Base-by-base conservation (phyloP, 2,329 filamentous ascomycete species). In the Coniosporium tulheliwenetii region DNA sequence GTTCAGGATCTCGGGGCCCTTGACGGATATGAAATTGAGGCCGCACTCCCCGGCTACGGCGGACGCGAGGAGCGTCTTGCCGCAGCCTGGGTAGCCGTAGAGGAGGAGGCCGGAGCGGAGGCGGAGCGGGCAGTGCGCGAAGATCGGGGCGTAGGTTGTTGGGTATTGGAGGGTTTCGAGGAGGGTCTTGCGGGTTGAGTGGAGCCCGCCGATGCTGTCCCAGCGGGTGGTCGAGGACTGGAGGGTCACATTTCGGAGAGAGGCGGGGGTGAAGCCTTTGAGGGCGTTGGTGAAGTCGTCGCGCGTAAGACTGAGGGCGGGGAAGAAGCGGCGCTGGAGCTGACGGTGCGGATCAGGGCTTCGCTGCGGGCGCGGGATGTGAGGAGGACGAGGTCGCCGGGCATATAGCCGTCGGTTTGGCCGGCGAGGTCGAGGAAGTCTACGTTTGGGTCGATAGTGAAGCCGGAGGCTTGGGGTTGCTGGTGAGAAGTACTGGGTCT, bases 1-100 rank as follows among this genome's bases (percentile, higher is more conserved):
- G 69, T 98, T 98, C 41, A 98, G 65, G 44, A 98, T 96, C 60
- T 98, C 93, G 0, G 91, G 91, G 0, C 91, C 91, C 64, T 98
- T 98, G 54, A 98, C 91, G 34, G 81, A 87, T 60, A 98, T 98
- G 62, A 98, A 98, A 61, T 98, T 98, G 45, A 98, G 77, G 0
- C 89, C 89, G 54, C 89, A 96, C 64, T 98, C 91, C 42, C 89
- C 89, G 10, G 93, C 91, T n/a, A 98, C 89, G 0, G 91, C 91
- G 43, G 85, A 93, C 14, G 93, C 91, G 8, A 98, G 75, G 8
- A 98, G 71, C 0, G 91, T 98, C 64, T 98, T 98, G 45, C 93
- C 93, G 54, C 91, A 96, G 2, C 91, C 91, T 0, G 91, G 91
- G 53, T 83, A 96, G 26, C 91, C 91, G 56, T 98, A 98, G 0